Percentiles rank a stretch among this genome's conserved stretches.
phyloP scores from a whole-genome alignment of 208 protist species.

The Trypanosoma avium region DNA sequence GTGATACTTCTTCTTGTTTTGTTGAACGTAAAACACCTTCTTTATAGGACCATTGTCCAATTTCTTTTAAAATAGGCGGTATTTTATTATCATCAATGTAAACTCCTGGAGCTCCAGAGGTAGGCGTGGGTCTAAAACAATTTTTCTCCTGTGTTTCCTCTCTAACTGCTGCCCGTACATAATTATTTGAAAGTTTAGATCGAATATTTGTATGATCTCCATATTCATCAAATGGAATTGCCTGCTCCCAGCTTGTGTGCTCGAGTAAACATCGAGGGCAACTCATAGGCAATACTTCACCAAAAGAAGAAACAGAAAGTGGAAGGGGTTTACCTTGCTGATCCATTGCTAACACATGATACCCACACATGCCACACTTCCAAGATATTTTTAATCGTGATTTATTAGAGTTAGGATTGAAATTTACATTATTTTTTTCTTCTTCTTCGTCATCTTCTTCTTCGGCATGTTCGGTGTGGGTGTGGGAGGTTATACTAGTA shows the following conservation, averaged over 20 bases:
- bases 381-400: constrained; percentile 51
- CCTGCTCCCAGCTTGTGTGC: constrained; percentile 72
- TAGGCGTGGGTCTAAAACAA: background rate
- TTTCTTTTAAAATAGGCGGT: constrained; percentile 21
- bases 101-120: background rate
- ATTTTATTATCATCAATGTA: background rate
- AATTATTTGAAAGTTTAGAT: constrained; percentile 73
- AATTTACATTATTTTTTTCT: too few relatives aligned
- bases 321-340: constrained; percentile 67
- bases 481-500: too few relatives aligned
- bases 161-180: constrained; percentile 19
- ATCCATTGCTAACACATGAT: constrained; percentile 83
- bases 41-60: constrained; percentile 20
- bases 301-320: constrained; percentile 65
- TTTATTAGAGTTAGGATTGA: background rate
- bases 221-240: constrained; percentile 65
- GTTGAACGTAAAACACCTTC: too few relatives aligned
- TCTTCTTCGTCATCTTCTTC: too few relatives aligned
- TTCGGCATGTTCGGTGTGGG: too few relatives aligned
- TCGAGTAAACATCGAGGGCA: constrained; percentile 73
- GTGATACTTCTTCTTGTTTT: too few relatives aligned
- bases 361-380: constrained; percentile 79
- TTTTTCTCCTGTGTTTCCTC: background rate
- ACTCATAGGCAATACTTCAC: constrained; percentile 61
- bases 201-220: constrained; percentile 79